Base-by-base conservation (phyloP, 2,329 filamentous ascomycete genomes). In the Lachnellula willkommii region DNA sequence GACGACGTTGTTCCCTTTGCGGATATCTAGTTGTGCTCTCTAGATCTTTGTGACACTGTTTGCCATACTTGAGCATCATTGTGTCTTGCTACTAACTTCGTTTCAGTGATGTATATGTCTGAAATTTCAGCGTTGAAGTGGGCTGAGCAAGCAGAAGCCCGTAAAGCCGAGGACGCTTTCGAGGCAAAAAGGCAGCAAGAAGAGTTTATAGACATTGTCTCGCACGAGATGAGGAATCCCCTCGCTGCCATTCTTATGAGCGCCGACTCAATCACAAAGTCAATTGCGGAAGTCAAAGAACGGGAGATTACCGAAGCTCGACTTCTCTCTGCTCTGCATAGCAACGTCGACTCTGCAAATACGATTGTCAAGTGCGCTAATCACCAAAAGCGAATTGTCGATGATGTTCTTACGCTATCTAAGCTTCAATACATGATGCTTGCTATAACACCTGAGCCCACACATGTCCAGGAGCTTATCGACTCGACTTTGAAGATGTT, bases 311-410 rank as follows among this genome's bases (percentile, higher is more conserved):
- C 54, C 68, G 68, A 7, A 67, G 63, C 28, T 67, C 75, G 22
- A 71, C 51, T 85, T 22, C 67, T 89, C 3, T 73, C 75, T 7
- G 81, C 55, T 4, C 32, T 57, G 17, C 28, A 42, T 3, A 54
- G 79, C 63, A 85, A 84, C 56, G 80, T 89, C 47, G 87, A 91
- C 61, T 87, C 87, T 15, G 85, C 87, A 2, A 85, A 91, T 66
- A 92, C 87, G 0, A 92, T 94, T 59, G 81, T 85, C 26, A 79
- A 88, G 9, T 93, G 89, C 63, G 85, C 88, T 1, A 84, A 89
- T 63, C 88, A 93, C 70, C 89, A 93, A 68, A 91, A 91, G 70
- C 76, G 84, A 8, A 89, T 90, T 46, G 84, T 89, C n/a, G 85
- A 89, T 65, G 86, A 89, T 65, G 85, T 89, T 26, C 72, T 90